Evolutionary conservation across 2,329 filamentous ascomycete species (phyloP).

Genomic region (Fusarium sp.): DNA sequence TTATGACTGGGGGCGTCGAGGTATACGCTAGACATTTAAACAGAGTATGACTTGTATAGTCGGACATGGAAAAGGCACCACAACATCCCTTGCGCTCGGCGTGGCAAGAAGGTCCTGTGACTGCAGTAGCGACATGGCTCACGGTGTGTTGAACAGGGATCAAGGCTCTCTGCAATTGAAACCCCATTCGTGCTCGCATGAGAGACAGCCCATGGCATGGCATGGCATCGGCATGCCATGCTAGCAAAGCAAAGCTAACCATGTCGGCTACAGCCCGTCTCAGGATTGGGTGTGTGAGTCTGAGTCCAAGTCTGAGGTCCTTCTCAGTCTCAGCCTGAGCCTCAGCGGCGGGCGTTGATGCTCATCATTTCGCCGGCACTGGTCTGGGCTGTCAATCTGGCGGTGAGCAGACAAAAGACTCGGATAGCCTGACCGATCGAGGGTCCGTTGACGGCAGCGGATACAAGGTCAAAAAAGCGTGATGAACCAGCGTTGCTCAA

Average conservation of each 20-base stretch:
- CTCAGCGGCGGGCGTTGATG: constrained; percentile 42
- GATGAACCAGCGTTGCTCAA: constrained; percentile 29
- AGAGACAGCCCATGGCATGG: constrained; percentile 24
- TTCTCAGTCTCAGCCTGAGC: constrained; percentile 16
- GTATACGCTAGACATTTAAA: too few relatives aligned
- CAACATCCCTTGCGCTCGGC: constrained; percentile 45
- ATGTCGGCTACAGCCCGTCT: constrained; percentile 39
- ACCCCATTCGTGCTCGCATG: constrained; percentile 48
- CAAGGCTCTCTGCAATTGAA: constrained; percentile 45
- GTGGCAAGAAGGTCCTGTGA: constrained; percentile 50
- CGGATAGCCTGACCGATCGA: constrained; percentile 42
- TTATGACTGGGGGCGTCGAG: too few relatives aligned
- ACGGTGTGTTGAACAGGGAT: constrained; percentile 50
- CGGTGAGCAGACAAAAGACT: constrained; percentile 45
- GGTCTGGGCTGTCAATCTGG: constrained; percentile 38
- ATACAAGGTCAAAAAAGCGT: constrained; percentile 20
- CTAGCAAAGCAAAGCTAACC: constrained; percentile 30
- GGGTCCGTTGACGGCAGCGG: constrained; percentile 36
- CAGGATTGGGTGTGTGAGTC: constrained; percentile 33
- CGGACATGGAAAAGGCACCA: constrained; percentile 33
- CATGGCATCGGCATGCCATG: constrained; percentile 22
- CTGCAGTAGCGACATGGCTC: constrained; percentile 46
- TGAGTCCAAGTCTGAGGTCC: too few relatives aligned
- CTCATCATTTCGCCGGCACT: constrained; percentile 33
- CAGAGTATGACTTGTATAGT: not conserved